Percentiles rank a stretch among this genome's conserved stretches.
Conservation (phyloP, 176 grass and related monocot genomes). For the Zea luxurians region DNA sequence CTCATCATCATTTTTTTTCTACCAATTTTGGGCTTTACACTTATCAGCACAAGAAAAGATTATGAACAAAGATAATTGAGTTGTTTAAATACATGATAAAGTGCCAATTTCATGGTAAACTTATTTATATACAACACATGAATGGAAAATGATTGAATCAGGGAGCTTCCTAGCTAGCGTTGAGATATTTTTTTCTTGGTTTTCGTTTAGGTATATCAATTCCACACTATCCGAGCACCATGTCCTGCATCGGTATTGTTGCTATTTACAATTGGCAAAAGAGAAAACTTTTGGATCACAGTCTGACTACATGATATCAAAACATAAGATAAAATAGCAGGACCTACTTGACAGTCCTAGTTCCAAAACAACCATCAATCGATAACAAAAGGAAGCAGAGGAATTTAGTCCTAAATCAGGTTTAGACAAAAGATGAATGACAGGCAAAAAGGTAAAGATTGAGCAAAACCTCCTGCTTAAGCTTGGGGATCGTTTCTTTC, state of each 20-base stretch:
- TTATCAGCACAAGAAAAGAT: conserved; percentile 19
- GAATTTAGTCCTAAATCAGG: not conserved
- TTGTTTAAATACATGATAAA: not conserved
- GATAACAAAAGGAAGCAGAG: not conserved
- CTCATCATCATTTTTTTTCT: no score
- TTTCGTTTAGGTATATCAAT: no score
- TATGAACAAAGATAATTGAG: conserved; percentile 17
- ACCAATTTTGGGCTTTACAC: no score
- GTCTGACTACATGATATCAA: not conserved
- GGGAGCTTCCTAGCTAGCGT: no score
- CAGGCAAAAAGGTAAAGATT: conserved; percentile 8
- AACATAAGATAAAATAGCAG: not conserved
- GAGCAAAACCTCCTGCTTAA: conserved; percentile 67
- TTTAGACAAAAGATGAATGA: not conserved
- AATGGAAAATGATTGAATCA: no score
- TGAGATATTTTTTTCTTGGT: no score
- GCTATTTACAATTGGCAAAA: no score
- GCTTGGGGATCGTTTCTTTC: conserved; percentile 54
- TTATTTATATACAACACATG: not conserved
- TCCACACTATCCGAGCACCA: no score
- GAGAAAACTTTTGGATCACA: not conserved
- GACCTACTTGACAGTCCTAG: conserved; percentile 13
- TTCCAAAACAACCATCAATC: not conserved
- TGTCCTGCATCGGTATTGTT: no score
- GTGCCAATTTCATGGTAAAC: not conserved